phyloP scores from a whole-genome alignment of 768 basidiomycete species.

The Naganishia antarctica region DNA sequence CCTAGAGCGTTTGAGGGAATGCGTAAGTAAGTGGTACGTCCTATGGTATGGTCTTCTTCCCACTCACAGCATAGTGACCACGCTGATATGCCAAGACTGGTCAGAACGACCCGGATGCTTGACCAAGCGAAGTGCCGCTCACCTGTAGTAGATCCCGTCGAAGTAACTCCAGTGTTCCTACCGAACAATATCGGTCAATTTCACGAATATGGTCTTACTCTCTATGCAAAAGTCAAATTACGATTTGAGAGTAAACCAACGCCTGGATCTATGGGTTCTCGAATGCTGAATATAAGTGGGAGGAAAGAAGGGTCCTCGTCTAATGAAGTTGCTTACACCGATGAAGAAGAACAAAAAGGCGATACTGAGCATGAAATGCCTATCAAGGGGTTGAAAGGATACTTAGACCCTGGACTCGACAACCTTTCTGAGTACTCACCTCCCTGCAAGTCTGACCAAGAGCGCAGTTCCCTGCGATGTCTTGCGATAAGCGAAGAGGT shows the following conservation, averaged over 20 bases:
- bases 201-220: constrained; percentile 20
- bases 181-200: constrained; percentile 22
- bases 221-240: too few species aligned
- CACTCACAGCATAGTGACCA: constrained; percentile 31
- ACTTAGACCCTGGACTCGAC: background rate
- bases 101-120: constrained; percentile 9
- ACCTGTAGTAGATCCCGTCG: constrained; percentile 42
- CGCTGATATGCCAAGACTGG: constrained; percentile 26
- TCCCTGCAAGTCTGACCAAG: constrained; percentile 8
- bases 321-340: constrained; percentile 1
- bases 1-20: too few species aligned
- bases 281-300: too few species aligned
- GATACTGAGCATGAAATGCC: constrained; percentile 38
- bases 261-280: constrained; percentile 44
- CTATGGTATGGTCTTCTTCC: background rate
- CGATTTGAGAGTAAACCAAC: constrained; percentile 44
- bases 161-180: constrained; percentile 45
- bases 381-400: constrained; percentile 32
- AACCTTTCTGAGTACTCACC: constrained; percentile 22
- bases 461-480: background rate
- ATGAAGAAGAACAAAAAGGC: constrained; percentile 27
- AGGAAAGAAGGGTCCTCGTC: too few species aligned
- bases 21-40: too few species aligned
- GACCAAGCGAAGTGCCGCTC: background rate
- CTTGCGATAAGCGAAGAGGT: constrained; percentile 30